phyloP scores from a whole-genome alignment of 1,284 basidiomycete genomes.

The Ganoderma lucidum region DNA sequence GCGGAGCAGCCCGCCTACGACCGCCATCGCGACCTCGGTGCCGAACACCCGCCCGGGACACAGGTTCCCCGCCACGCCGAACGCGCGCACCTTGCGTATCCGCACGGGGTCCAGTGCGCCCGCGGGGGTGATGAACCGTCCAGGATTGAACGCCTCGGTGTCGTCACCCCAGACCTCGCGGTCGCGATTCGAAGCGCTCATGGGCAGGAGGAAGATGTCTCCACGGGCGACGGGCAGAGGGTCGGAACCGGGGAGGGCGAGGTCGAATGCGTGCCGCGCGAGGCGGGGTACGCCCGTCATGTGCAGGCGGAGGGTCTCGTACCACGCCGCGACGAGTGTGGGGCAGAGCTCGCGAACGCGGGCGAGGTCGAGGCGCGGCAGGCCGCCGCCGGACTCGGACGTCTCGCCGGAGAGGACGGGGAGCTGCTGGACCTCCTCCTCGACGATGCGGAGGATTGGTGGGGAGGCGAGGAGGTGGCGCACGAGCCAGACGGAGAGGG shows the following conservation, averaged over 20 bases:
- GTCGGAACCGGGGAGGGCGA: not conserved
- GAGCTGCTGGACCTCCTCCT: not conserved
- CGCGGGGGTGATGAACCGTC: not conserved
- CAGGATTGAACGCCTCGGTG: not conserved
- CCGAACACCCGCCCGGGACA: not conserved
- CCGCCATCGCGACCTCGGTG: slow-evolving; percentile 1
- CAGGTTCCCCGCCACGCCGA: not conserved
- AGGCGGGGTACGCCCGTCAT: slow-evolving; percentile 1
- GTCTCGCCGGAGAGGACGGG: not conserved
- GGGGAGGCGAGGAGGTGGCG: not conserved
- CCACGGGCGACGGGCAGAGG: not conserved
- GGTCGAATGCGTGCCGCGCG: not conserved
- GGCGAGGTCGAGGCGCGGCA: not conserved
- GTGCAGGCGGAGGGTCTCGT: not conserved
- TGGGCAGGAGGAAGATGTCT: not conserved
- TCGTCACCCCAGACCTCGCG: not conserved
- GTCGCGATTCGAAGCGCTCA: not conserved
- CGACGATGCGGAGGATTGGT: not conserved
- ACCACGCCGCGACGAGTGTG: not conserved
- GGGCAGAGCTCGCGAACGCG: not conserved
- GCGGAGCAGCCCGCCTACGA: not conserved
- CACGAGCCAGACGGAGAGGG: slow-evolving; percentile 1
- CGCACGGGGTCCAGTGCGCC: not conserved
- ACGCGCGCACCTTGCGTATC: not conserved
- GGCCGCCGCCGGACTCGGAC: not conserved